Base-by-base conservation (phyloP, 768 basidiomycete genomes). In the Pholiota molesta region DNA sequence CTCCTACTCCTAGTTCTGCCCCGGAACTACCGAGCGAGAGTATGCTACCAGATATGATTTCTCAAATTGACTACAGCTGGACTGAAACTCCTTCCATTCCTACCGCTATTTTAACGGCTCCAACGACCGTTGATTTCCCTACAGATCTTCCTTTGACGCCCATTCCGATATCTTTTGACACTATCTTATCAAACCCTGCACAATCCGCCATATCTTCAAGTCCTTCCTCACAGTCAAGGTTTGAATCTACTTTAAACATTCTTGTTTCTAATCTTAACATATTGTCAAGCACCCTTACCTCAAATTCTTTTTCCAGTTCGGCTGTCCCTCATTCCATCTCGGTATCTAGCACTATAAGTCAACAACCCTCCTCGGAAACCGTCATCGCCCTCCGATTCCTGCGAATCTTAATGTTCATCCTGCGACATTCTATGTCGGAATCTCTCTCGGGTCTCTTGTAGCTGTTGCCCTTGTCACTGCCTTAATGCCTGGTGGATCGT, bases 401-500 rank as follows among this genome's bases (percentile, higher is more conserved):
- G 56, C 57, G 23, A 60, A 62, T 55, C 52, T 66, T n/a, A 65
- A 63, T n/a, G 66, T 62, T 11, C 78, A 79, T 60, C 64, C 71
- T 47, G 69, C 81, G 1, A 78, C 81, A 39, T 79, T 84, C 66
- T 86, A 86, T 64, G 66, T 84, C 4, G 83, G 76, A 26, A 77
- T 87, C 55, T 74, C 77, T n/a, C 72, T 86, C 3, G 85, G 81
- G 33, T 71, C 72, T 0, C 76, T 88, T 61, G 75, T 78, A 17
- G 74, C 78, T 35, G 63, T 84, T 53, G 80, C 82, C 6, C 75
- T 78, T 55, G 45, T 85, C 35, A 69, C 79, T 16, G 79, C 83
- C 40, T 64, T 86, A n/a, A 67, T 83, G 80, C 83, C 0, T 85
- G 80, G 79, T 77, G 74, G 62, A 68, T 86, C 79, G 84, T 39